Conservation (phyloP, 2,329 filamentous ascomycete species). For the Aspergillus arachidicola region DNA sequence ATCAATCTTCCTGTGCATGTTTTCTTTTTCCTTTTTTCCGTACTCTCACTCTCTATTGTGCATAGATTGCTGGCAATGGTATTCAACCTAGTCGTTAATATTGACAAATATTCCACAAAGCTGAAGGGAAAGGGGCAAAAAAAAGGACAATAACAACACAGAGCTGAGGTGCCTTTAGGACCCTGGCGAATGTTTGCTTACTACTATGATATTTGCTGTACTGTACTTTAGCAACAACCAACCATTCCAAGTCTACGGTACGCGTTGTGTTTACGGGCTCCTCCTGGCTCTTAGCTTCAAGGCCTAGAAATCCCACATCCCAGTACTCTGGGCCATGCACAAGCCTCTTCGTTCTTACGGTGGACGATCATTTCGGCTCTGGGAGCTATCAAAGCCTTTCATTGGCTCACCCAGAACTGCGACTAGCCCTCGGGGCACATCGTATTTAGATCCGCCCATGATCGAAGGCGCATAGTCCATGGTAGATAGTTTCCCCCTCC, state of each 20-base stretch:
- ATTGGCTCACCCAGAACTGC: slow-evolving; percentile 12
- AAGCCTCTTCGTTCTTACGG: slow-evolving; percentile 14
- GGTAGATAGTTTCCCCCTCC: neutral
- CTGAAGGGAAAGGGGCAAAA: neutral
- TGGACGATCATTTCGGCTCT: slow-evolving; percentile 12
- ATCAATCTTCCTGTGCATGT: neutral
- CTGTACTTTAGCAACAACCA: neutral
- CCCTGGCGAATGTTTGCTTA: neutral
- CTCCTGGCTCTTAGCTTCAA: slow-evolving; percentile 1
- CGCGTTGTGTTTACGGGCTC: neutral
- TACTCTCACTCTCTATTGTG: neutral
- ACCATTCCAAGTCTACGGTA: neutral
- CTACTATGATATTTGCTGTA: neutral
- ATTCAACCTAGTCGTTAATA: neutral
- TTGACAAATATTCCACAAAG: neutral
- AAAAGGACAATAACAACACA: neutral
- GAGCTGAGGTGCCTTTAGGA: neutral
- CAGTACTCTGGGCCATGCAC: slow-evolving; percentile 18
- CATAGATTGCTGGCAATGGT: neutral
- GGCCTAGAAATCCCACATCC: slow-evolving; percentile 10
- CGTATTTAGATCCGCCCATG: slow-evolving; percentile 17
- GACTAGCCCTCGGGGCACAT: slow-evolving; percentile 20
- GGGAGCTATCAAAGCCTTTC: slow-evolving; percentile 4
- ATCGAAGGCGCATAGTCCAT: slow-evolving; percentile 6
- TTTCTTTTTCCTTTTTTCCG: neutral